These are phyloP conservation scores for Hypoxylon subgilvum DNA, from an alignment of 495 filamentous ascomycete species.

Conservation along the genomic window DNA sequence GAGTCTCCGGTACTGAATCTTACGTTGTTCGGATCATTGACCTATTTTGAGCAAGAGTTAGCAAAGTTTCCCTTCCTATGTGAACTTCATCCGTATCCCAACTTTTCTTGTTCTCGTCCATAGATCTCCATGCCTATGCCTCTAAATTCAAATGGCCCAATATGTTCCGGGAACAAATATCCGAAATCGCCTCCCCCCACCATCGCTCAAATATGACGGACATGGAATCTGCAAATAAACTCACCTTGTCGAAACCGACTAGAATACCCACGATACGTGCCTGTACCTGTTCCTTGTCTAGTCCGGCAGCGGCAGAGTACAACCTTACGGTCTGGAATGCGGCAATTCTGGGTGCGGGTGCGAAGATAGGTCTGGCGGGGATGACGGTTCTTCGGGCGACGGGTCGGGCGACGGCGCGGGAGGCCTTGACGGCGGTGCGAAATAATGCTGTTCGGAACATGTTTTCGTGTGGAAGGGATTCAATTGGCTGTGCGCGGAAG, in stretches of 20 bases:
- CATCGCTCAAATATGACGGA: neutral
- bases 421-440: slow-evolving; percentile 63
- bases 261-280: slow-evolving; percentile 90
- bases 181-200: neutral
- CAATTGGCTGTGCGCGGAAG: slow-evolving; percentile 27
- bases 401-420: slow-evolving; percentile 60
- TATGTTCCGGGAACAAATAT: too few species aligned
- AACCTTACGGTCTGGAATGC: slow-evolving; percentile 69
- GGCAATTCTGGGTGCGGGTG: slow-evolving; percentile 55
- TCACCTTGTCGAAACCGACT: slow-evolving; percentile 96
- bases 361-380: slow-evolving; percentile 60
- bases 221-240: slow-evolving; percentile 37
- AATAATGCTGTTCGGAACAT: slow-evolving; percentile 90
- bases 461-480: slow-evolving; percentile 39
- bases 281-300: slow-evolving; percentile 84
- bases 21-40: slow-evolving; percentile 79
- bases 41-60: slow-evolving; percentile 56
- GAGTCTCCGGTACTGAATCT: slow-evolving; percentile 34
- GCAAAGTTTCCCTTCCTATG: slow-evolving; percentile 21
- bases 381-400: slow-evolving; percentile 62
- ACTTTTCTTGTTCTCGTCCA: too few species aligned
- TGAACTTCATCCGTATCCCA: neutral
- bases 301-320: slow-evolving; percentile 82
- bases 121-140: neutral
- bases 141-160: too few species aligned